Percentiles rank a stretch among this genome's conserved stretches.
phyloP scores from a whole-genome alignment of 495 filamentous ascomycete genomes.

The Aspergillus ostianus region DNA sequence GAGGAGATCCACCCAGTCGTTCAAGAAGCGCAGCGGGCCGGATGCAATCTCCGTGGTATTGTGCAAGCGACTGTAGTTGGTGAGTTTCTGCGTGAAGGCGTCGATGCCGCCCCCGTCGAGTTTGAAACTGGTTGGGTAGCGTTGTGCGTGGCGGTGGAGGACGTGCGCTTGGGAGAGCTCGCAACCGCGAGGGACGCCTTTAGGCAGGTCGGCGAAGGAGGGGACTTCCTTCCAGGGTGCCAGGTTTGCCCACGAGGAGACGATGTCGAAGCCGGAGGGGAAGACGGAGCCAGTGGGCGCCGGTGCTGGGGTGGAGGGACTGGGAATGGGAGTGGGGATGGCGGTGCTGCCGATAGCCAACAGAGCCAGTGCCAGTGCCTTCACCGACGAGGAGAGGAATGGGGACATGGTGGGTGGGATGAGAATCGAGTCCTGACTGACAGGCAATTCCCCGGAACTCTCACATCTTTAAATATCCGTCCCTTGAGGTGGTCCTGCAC shows the following conservation, averaged over 20 bases:
- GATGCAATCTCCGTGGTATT: conserved; percentile 29
- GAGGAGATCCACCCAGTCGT: conserved; percentile 50
- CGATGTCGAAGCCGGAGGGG: conserved; percentile 37
- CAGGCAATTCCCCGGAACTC: too few species aligned
- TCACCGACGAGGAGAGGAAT: too few species aligned
- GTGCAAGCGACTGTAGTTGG: conserved; percentile 41
- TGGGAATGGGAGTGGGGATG: background rate
- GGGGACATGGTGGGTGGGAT: too few species aligned
- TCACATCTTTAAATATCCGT: too few species aligned
- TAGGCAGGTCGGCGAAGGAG: conserved; percentile 40
- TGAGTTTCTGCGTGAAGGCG: conserved; percentile 44
- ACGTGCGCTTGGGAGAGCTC: conserved; percentile 52
- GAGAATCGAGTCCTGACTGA: too few species aligned
- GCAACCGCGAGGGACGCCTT: conserved; percentile 50
- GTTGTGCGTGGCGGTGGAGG: conserved; percentile 53
- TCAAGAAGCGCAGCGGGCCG: conserved; percentile 49
- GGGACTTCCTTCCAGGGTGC: conserved; percentile 45
- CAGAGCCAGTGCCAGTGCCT: background rate
- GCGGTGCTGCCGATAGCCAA: background rate
- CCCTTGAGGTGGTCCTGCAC: too few species aligned
- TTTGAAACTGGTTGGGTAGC: conserved; percentile 40
- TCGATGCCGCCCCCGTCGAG: conserved; percentile 47
- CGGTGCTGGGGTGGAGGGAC: conserved; percentile 8
- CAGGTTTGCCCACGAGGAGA: conserved; percentile 45
- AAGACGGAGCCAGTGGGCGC: conserved; percentile 30